Base-by-base conservation (phyloP, 2,329 filamentous ascomycete species). In the Simplicillium aogashimaense region DNA sequence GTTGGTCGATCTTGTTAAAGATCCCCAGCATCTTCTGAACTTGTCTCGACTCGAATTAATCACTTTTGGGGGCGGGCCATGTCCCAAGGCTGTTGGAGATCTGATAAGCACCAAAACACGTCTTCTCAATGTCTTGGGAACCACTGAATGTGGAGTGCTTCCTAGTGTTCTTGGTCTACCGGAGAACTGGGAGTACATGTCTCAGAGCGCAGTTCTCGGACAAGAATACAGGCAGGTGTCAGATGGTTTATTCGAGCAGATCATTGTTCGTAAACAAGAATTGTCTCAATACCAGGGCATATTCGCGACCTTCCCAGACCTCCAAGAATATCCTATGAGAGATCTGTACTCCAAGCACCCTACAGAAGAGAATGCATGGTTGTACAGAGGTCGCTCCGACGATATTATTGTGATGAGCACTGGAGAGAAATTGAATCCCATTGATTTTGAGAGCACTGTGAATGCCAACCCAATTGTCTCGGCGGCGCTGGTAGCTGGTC, bases 361-460 rank as follows among this genome's bases (percentile, higher is more conserved):
- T 0, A 55, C 48, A 0, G 58, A 56, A 4, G 37, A 50, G 7
- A 41, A 58, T 15, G 41, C 50, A 15, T 65, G 62, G 62, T 47
- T 53, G 4, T 60, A 63, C 20, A 47, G 52, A 16, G 61, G 63
- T 1, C 53, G 63, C 3, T 52, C 52, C 0, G 61, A 69, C 33
- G 59, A 67, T 16, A 44, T 66, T n/a, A 56, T 68, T 17, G 59
- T 67, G 3, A 60, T 66, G 28, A 57, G 58, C 1, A 63, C 53
- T 2, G 64, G 63, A 1, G 58, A 65, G 38, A 69, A 69, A 44
- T 48, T 67, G 8, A 66, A 68, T 35, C 64, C 66, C 0, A 36
- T 58, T 1, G 46, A 52, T 0, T 57, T 65, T 30, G 64, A 69
- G 40, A 44, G 38, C 5, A 53, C 49, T 2, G 50, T 69, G 3